phyloP scores from a whole-genome alignment of 139 green algal genomes.

The Auxenochlorella pyrenoidosa region DNA sequence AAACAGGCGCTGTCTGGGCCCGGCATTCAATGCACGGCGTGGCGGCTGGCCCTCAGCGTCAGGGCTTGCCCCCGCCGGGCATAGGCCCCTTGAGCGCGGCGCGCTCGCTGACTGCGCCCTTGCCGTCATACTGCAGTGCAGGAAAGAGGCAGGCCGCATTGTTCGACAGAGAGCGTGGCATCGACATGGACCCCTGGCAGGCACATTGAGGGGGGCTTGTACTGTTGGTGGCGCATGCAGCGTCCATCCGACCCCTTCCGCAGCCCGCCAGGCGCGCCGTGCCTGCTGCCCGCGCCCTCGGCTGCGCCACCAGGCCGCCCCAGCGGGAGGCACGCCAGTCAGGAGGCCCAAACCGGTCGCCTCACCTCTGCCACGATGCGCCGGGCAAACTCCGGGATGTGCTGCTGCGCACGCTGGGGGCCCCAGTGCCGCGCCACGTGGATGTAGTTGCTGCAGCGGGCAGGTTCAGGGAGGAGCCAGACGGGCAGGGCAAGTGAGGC shows the following conservation, averaged over 20 bases:
- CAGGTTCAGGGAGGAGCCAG: too few relatives aligned
- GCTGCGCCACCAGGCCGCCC: neutral
- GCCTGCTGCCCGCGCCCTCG: neutral
- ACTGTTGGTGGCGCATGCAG: too few relatives aligned
- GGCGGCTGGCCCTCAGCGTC: too few relatives aligned
- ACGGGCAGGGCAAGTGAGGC: neutral
- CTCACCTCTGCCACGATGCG: constrained; percentile 63
- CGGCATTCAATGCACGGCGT: too few relatives aligned
- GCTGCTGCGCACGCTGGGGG: constrained; percentile 50
- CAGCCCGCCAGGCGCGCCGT: neutral
- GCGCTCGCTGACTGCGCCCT: neutral
- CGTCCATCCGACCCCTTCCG: neutral
- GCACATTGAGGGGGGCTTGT: too few relatives aligned
- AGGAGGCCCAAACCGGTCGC: neutral
- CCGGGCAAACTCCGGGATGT: constrained; percentile 83
- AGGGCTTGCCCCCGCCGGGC: neutral
- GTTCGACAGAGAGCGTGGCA: neutral
- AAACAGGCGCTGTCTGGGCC: too few relatives aligned
- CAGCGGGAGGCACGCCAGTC: neutral
- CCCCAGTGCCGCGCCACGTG: constrained; percentile 79
- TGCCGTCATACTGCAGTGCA: neutral
- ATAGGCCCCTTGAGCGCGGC: constrained; percentile 27
- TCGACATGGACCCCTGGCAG: too few relatives aligned
- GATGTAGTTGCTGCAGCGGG: constrained; percentile 83
- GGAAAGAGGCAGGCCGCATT: neutral